Conservation (phyloP, 805 yeast genomes). For the Maudiozyma serrabonitensis region DNA sequence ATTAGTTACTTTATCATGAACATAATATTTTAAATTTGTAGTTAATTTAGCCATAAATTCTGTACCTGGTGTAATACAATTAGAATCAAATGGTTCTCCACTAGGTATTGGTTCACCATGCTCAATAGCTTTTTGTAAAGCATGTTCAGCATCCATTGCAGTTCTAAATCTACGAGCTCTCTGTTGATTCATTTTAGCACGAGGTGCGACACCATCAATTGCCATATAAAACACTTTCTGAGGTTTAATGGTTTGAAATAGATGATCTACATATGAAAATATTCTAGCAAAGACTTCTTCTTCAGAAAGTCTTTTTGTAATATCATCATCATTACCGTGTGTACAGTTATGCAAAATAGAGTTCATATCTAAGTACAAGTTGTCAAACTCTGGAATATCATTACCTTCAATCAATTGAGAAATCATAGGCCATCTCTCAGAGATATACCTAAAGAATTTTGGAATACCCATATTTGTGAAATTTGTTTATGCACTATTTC, state of each 20-base stretch:
- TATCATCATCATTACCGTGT: constrained; percentile 63
- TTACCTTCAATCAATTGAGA: constrained; percentile 74
- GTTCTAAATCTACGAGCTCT: constrained; percentile 91
- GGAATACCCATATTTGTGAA: constrained; percentile 68
- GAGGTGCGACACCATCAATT: constrained; percentile 96
- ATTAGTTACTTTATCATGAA: constrained; percentile 76
- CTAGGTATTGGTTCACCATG: constrained; percentile 69
- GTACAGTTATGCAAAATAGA: constrained; percentile 92
- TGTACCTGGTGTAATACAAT: constrained; percentile 93
- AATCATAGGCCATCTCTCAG: constrained; percentile 97
- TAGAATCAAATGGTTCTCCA: constrained; percentile 77
- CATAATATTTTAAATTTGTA: constrained; percentile 70
- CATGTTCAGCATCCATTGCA: constrained; percentile 84
- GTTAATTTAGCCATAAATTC: constrained; percentile 91
- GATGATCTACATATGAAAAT: constrained; percentile 87
- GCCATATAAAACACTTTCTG: constrained; percentile 87
- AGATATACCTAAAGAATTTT: constrained; percentile 89
- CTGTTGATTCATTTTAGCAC: constrained; percentile 98
- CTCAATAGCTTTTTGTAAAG: constrained; percentile 59
- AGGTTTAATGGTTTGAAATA: constrained; percentile 82
- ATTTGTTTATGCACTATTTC: too few relatives aligned
- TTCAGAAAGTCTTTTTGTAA: constrained; percentile 62
- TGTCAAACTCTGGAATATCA: constrained; percentile 89
- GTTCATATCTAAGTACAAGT: constrained; percentile 93
- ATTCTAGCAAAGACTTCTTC: constrained; percentile 90